Evolutionary conservation across 2,329 filamentous ascomycete species (phyloP), one percentile per base, ranked within the genome.

Genomic region (Sphaerostilbella broomeana): DNA sequence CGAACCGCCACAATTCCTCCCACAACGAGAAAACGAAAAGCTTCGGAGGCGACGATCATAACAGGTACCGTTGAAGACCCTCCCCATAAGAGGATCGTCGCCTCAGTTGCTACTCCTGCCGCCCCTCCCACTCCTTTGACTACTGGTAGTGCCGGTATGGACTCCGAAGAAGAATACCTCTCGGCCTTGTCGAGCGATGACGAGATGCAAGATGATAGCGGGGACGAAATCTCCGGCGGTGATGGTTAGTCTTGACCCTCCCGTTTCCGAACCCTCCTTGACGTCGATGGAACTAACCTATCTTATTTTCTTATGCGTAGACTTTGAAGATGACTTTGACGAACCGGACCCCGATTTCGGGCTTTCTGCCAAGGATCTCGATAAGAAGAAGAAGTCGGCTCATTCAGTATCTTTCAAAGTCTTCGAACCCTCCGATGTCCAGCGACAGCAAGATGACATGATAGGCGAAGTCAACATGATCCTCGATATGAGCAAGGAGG

Each of bases 151-250:
- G 68, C 68, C 61, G 76, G 70, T 48, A 95, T 95, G 89, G 88
- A 95, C 67, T 95, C 89, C 7, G 90, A 97, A 54, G 88, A 95
- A 56, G 90, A 95, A 45, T 89, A 89, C 62, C 84, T 92, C 75
- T 94, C 85, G 53, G 79, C 81, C 57, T 72, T 81, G 52, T 90
- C 86, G 28, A 94, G 55, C 49, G 82, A 81, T 28, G 80, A 82
- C 40, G 81, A 85, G 48, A 73, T 83, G 61, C 75, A 84, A 47
- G 84, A 88, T 53, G 80, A 84, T 45, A 88, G 84, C 51, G 88
- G 86, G 39, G 86, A 88, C 53, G 81, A 74, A 60, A 63, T 75
- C 46, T 77, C 73, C 2, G 72, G 59, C 5, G 67, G 55, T 13
- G 73, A 75, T 52, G 72, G 72, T 75, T 52, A 32, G 29, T 15